These are phyloP conservation scores for Mediolabrus comicus DNA, from an alignment of 108 stramenopile genomes.

Conservation along the genomic window DNA sequence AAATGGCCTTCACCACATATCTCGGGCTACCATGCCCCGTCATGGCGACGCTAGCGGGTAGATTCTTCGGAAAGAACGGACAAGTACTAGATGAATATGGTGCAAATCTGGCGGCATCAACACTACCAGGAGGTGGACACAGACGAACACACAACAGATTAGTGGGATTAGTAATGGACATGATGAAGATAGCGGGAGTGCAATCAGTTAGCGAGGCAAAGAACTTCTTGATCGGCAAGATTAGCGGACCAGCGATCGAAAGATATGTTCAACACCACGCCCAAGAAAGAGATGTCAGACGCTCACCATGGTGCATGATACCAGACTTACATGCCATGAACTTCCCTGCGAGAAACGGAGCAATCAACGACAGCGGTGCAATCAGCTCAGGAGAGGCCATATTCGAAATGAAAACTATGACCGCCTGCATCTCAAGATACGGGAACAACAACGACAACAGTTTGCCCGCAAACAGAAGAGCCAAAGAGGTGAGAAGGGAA, in stretches of 20 bases:
- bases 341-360: neutral
- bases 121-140: neutral
- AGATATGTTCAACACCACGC: neutral
- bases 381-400: neutral
- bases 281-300: neutral
- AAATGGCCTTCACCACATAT: neutral
- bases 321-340: neutral
- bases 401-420: neutral
- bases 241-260: neutral
- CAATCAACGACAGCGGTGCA: neutral
- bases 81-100: neutral
- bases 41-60: neutral
- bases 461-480: neutral
- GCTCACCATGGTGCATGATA: neutral
- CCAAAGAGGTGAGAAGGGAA: neutral
- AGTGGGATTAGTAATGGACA: neutral
- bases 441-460: neutral
- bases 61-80: neutral
- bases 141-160: neutral
- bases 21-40: neutral
- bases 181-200: neutral
- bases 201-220: neutral
- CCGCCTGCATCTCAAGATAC: neutral
- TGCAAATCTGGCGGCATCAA: neutral
- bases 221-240: neutral